Evolutionary conservation across 2,329 filamentous ascomycete genomes (phyloP).

Genomic region (Aspergillus vadensis): DNA sequence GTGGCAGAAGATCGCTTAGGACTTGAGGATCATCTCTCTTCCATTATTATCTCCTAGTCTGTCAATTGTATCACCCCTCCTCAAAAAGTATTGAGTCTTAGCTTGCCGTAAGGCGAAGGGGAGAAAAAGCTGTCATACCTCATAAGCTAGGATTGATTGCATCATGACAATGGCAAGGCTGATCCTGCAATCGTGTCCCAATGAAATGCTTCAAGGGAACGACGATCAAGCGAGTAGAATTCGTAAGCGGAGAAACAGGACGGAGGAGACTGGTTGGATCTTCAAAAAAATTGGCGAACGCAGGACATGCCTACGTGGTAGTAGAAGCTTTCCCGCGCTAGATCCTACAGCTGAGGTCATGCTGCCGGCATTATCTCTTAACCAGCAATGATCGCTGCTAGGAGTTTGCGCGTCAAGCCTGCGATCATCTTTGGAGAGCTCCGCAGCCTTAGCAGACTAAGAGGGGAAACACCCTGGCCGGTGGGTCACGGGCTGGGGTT

Average conservation of each 20-base stretch:
- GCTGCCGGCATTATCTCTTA: constrained; percentile 5
- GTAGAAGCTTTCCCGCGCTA: constrained; percentile 1
- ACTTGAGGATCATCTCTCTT: background rate
- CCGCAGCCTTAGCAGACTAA: constrained; percentile 9
- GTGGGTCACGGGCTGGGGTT: background rate
- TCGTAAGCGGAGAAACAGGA: background rate
- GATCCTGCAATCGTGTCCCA: background rate
- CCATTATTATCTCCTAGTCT: background rate
- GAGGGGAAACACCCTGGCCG: constrained; percentile 1
- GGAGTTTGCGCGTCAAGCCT: constrained; percentile 20
- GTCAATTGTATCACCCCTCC: background rate
- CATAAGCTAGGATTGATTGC: background rate
- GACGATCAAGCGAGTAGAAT: background rate
- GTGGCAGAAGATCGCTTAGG: background rate
- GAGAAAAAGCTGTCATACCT: background rate
- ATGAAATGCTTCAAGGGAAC: background rate
- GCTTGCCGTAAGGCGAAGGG: background rate
- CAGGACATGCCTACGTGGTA: background rate
- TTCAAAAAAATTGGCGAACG: background rate
- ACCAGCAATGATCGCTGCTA: constrained; percentile 21
- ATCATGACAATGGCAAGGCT: background rate
- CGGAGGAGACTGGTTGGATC: background rate
- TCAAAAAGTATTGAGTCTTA: background rate
- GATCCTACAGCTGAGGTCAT: constrained; percentile 18
- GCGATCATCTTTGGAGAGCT: constrained; percentile 4